Evolutionary conservation across 1,139 yeast genomes (phyloP).

Genomic region (Lizanozyma gosingica): DNA sequence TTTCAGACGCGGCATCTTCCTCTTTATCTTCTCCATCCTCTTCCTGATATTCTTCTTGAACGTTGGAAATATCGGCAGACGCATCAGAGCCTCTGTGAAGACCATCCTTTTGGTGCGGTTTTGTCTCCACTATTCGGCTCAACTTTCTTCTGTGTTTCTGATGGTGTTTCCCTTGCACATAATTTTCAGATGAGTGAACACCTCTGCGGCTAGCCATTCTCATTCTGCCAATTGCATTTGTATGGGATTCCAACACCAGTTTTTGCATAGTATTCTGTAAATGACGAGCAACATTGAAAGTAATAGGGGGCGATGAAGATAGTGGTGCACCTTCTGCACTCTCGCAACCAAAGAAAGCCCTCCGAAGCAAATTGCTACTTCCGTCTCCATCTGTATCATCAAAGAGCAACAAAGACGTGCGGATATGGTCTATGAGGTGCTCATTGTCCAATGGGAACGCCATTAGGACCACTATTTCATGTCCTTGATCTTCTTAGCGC

Average conservation of each 20-base stretch:
- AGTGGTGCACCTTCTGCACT: conserved; percentile 3
- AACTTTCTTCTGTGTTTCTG: background rate
- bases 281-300: conserved; percentile 20
- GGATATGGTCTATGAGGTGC: conserved; percentile 22
- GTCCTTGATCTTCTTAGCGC: no score
- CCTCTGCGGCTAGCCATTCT: background rate
- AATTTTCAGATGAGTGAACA: background rate
- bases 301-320: conserved; percentile 28
- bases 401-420: conserved; percentile 21
- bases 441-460: conserved; percentile 28
- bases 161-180: background rate
- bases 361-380: conserved; percentile 10
- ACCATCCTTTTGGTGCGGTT: no score
- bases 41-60: background rate
- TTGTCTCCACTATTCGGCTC: background rate
- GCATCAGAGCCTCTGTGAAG: no score
- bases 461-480: no score
- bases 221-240: background rate
- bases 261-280: conserved; percentile 5
- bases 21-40: background rate
- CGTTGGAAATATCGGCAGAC: background rate
- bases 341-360: background rate
- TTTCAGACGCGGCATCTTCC: background rate
- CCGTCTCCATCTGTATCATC: conserved; percentile 20
- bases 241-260: background rate